Evolutionary conservation across 23 red algal species (phyloP).

Genomic region (Gracilaria vermiculophylla): DNA sequence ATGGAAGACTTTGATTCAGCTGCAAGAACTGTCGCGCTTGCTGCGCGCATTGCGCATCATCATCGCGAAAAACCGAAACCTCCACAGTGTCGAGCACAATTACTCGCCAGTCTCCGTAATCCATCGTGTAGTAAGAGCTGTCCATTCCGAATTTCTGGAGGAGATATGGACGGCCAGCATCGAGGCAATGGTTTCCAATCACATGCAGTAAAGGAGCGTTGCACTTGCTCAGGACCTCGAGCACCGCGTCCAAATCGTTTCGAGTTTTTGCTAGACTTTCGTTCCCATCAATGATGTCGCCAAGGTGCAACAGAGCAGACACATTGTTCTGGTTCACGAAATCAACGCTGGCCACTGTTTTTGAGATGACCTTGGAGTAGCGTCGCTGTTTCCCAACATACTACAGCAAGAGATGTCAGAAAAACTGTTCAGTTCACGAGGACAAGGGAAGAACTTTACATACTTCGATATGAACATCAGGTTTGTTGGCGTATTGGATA

Average conservation of each 20-base stretch:
- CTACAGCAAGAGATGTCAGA: background rate
- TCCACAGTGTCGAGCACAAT: slow-evolving; percentile 77
- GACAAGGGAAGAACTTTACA: background rate
- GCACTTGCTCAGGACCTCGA: background rate
- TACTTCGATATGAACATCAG: slow-evolving; percentile 37
- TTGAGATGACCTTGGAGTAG: slow-evolving; percentile 38
- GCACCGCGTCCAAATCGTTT: slow-evolving; percentile 29
- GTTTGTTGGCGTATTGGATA: slow-evolving; percentile 75
- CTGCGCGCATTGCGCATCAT: background rate
- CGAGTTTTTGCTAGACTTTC: slow-evolving; percentile 14
- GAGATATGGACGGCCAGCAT: slow-evolving; percentile 14
- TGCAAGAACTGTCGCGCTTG: slow-evolving; percentile 35
- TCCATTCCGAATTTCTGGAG: background rate
- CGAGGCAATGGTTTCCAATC: slow-evolving; percentile 81
- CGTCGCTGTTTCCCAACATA: background rate
- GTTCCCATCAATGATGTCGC: slow-evolving; percentile 82
- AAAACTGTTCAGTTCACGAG: background rate
- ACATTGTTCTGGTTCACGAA: background rate
- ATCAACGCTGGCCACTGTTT: background rate
- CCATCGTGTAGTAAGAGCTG: slow-evolving; percentile 40
- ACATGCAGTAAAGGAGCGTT: slow-evolving; percentile 52
- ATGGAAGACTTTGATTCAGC: slow-evolving; percentile 14
- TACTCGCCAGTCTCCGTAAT: slow-evolving; percentile 66
- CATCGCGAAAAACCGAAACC: slow-evolving; percentile 9
- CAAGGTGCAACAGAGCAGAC: slow-evolving; percentile 52